Evolutionary conservation across 768 basidiomycete genomes (phyloP), one percentile per base, ranked within the genome.

Genomic region (Trametes coccinea): DNA sequence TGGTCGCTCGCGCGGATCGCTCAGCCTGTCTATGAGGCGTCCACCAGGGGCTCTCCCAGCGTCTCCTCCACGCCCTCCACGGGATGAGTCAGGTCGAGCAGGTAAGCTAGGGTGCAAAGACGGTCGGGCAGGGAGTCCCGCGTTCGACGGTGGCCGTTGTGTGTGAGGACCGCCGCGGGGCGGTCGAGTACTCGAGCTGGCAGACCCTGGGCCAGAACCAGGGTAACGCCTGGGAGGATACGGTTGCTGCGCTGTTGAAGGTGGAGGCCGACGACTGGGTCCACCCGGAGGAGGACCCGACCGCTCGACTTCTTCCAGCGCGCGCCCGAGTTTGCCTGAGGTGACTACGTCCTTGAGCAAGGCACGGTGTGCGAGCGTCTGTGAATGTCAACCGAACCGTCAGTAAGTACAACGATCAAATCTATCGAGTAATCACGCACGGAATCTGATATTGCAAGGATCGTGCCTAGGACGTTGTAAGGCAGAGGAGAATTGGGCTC

Each of bases 381-480:
- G 56, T 7, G 34, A 4, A 14, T 2, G 13, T 1, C 7, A 43
- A 4, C 17, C 16, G 22, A 10, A 16, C 14, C 41, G 48, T 13
- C 5, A 13, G 22, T 22, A 6, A 31, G 30, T 33, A 27, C 48
- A 49, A 33, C 2, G 11, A n/a, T 29, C 27, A 11, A 5, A 47
- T 22, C 17, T 27, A 47, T 27, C 11, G 29, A 17, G 7, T 3
- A 16, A 46, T 40, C 6, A 55, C 63, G 5, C 29, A 70, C 71
- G 52, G 65, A 46, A 10, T 66, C 52, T 1, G 72, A 52, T 22
- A 73, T 41, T 10, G 67, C 66, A 10, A 73, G 13, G 41, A 73
- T 53, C 16, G 49, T 65, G 7, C 68, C 72, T 11, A 71, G 66
- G 22, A 67, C 39, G 59, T 69, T 73, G 41, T 22, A 34, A 4